Base-by-base conservation (phyloP, 192 early-diverging fungal genomes). In the Jimgerdemannia flammicorona region DNA sequence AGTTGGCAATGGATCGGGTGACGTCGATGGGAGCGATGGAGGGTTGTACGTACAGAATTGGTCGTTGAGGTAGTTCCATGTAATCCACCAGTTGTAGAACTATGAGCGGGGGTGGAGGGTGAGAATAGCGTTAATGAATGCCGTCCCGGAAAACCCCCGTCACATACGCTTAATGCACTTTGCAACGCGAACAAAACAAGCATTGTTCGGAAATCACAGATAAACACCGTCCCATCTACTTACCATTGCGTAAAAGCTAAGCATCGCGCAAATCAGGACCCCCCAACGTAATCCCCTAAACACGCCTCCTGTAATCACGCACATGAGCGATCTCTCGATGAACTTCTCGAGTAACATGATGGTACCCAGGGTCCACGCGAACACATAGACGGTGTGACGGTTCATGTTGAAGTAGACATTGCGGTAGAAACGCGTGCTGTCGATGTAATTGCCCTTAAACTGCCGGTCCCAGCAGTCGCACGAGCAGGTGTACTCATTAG, bases 401-500 rank as follows among this genome's bases (percentile, higher is more conserved):
- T 64, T 74, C 73, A 74, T 74, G 66, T 74, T 74, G 65, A 74
- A 74, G 66, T 74, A 74, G 10, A 74, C 41, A 7, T 64, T 67
- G 29, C 67, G 64, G 66, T 74, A 74, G 14, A 40, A 44, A 9
- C 2, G 0, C 9, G 59, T 65, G 19, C 14, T 67, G 11, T 66
- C 73, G 29, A 54, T 67, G 41, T 74, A 74, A n/a, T 67, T 66
- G 3, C 73, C 73, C 49, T 74, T 74, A 43, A 68, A 74, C 40
- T 74, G 64, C 44, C 73, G n/a, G 42, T 74, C 73, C 73, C 73
- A 74, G 44, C 73, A 74, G 18, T 74, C 73, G 66, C 73, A 74
- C 17, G 73, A 44, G 43, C 73, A 74, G 20, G 39, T 19, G 40
- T 64, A 44, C 8, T 19, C 17, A 18, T 65, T 41, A 3, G 66